Conservation (phyloP, 768 basidiomycete genomes). For the Leccinum incarnatum region DNA sequence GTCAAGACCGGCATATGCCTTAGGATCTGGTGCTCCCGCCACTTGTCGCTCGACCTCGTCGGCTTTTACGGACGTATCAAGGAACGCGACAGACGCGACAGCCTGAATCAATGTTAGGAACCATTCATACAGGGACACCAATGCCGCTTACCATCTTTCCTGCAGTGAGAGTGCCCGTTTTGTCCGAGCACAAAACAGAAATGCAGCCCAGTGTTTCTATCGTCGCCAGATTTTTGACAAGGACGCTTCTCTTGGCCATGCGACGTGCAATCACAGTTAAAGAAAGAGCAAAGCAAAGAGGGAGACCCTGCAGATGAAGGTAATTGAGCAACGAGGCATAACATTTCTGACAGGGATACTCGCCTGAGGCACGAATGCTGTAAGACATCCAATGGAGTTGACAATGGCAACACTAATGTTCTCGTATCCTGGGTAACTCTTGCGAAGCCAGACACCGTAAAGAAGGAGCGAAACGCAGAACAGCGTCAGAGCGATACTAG, state of each 20-base stretch:
- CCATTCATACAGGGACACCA: background rate
- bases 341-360: background rate
- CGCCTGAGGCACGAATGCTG: conserved; percentile 42
- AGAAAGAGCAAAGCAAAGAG: conserved; percentile 47
- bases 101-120: conserved; percentile 24
- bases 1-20: conserved; percentile 25
- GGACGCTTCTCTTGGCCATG: conserved; percentile 45
- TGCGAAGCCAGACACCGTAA: conserved; percentile 43
- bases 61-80: conserved; percentile 25
- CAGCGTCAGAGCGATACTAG: conserved; percentile 36
- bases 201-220: conserved; percentile 55
- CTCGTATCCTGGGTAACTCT: conserved; percentile 32
- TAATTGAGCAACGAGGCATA: background rate
- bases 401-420: conserved; percentile 35
- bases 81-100: conserved; percentile 40
- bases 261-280: conserved; percentile 48
- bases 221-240: conserved; percentile 51
- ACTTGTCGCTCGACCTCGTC: conserved; percentile 20
- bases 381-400: conserved; percentile 39
- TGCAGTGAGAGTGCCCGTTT: conserved; percentile 51
- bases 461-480: conserved; percentile 42
- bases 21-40: conserved; percentile 7
- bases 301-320: conserved; percentile 31
- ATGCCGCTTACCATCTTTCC: conserved; percentile 41
- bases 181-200: conserved; percentile 53